Percentiles rank a stretch among this genome's conserved stretches.
phyloP scores from a whole-genome alignment of 2,329 filamentous ascomycete genomes.

The Sporothrix schenckii region DNA sequence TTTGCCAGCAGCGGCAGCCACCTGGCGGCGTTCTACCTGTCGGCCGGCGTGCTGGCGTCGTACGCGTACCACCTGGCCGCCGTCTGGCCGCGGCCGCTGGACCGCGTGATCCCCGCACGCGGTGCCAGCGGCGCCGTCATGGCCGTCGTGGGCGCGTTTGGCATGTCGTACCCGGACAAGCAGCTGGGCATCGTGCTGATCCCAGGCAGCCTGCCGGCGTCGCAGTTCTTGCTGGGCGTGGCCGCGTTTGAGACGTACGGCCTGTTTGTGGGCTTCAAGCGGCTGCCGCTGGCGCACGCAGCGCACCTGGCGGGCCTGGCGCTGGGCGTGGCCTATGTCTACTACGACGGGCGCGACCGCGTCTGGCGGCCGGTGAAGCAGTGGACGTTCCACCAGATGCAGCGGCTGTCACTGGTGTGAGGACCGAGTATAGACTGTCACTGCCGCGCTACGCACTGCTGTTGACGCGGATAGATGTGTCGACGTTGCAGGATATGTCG shows the following conservation, averaged over 20 bases:
- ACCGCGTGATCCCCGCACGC: conserved; percentile 34
- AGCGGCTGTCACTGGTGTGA: conserved; percentile 20
- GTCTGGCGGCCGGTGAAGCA: conserved; percentile 37
- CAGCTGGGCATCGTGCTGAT: conserved; percentile 36
- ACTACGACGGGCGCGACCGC: conserved; percentile 31
- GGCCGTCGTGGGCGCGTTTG: conserved; percentile 38
- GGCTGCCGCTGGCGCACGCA: conserved; percentile 37
- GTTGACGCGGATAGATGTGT: not conserved
- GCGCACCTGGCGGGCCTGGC: conserved; percentile 38
- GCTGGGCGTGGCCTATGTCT: conserved; percentile 38
- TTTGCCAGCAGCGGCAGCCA: conserved; percentile 38
- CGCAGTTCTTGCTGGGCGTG: conserved; percentile 34
- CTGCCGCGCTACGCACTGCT: not conserved
- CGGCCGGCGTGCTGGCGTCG: conserved; percentile 36
- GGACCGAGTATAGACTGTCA: not conserved
- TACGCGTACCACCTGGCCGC: conserved; percentile 37
- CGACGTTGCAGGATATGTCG: too few species aligned
- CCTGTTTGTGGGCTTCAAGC: conserved; percentile 36
- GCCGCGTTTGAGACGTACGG: conserved; percentile 38
- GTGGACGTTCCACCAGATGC: conserved; percentile 33
- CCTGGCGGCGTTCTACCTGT: conserved; percentile 39
- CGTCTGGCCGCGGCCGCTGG: conserved; percentile 33
- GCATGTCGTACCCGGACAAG: conserved; percentile 34
- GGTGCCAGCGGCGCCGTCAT: conserved; percentile 40
- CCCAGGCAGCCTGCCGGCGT: conserved; percentile 35